Base-by-base conservation (phyloP, 805 yeast genomes). In the Candida wancherniae region DNA sequence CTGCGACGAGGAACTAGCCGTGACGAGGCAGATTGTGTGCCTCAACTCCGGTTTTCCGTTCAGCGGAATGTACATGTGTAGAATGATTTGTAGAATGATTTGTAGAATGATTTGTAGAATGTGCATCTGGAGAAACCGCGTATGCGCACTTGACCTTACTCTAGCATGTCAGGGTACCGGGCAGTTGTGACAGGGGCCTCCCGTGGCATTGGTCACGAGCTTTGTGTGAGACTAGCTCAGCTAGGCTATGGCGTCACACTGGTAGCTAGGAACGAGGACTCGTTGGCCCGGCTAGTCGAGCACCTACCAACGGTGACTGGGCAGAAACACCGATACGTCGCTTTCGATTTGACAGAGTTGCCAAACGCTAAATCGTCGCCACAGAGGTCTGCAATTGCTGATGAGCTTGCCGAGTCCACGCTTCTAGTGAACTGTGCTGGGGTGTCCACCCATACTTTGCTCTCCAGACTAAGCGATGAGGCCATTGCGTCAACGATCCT, bases 111-210 rank as follows among this genome's bases (percentile, higher is more conserved):
- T n/a, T n/a, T n/a, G n/a, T n/a, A n/a, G n/a, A n/a, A n/a, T n/a
- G n/a, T n/a, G n/a, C n/a, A n/a, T n/a, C n/a, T n/a, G n/a, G n/a
- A n/a, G n/a, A n/a, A n/a, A n/a, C n/a, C n/a, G n/a, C n/a, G n/a
- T n/a, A n/a, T n/a, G n/a, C n/a, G n/a, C n/a, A n/a, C n/a, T n/a
- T n/a, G n/a, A n/a, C n/a, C n/a, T n/a, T n/a, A n/a, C n/a, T n/a
- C n/a, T n/a, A n/a, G n/a, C n/a, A n/a, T 47, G 26, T 17, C 41
- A 3, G 58, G 57, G 2, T 50, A 47, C 34, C 63, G 65, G n/a
- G 80, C 78, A 0, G 42, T 75, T 4, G 55, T 80, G 2, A 80
- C 86, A 0, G 92, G 92, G 1, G 87, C 80, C 0, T 76, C 87
- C 0, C 57, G 69, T 26, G 90, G 92, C 0, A 58, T 82, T 9